Conservation (phyloP, 805 yeast species). For the Zygoascus ofunaensis region DNA sequence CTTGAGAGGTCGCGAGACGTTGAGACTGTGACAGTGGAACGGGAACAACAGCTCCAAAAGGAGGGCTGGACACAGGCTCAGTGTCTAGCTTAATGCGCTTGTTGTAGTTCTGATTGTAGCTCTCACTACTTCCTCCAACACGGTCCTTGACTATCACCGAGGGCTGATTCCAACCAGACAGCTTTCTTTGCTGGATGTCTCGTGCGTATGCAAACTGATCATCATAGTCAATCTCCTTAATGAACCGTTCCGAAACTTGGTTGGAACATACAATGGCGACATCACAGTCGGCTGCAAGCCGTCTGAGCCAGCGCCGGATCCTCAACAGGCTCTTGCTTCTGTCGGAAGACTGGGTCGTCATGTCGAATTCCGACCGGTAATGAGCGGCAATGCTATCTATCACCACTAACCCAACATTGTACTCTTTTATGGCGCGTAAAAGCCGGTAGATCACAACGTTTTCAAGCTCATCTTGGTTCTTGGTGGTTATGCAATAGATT, state of each 20-base stretch:
- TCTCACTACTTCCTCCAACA: background rate
- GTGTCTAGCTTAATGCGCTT: conserved; percentile 1
- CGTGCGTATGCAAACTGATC: conserved; percentile 40
- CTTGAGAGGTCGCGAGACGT: background rate
- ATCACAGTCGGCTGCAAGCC: conserved; percentile 38
- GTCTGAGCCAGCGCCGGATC: conserved; percentile 40
- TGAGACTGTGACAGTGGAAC: background rate
- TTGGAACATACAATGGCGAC: conserved; percentile 65
- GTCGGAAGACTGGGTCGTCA: background rate
- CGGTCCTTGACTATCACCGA: conserved; percentile 4
- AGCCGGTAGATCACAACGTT: conserved; percentile 62
- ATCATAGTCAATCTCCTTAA: conserved; percentile 24
- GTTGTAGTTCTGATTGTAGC: background rate
- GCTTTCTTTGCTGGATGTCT: conserved; percentile 52
- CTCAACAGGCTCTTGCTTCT: conserved; percentile 28
- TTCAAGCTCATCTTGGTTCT: conserved; percentile 63
- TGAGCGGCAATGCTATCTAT: conserved; percentile 76
- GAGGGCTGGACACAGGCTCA: background rate
- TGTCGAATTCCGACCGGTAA: conserved; percentile 51
- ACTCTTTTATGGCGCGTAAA: conserved; percentile 43
- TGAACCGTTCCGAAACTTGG: conserved; percentile 61
- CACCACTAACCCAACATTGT: conserved; percentile 46
- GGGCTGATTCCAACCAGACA: conserved; percentile 63
- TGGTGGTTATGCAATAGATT: conserved; percentile 49
- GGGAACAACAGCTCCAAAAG: too few relatives aligned